A percentile compares a stretch with the other conserved stretches of the same genome.
Conservation (phyloP, 495 filamentous ascomycete species). For the Tuber aestivum region DNA sequence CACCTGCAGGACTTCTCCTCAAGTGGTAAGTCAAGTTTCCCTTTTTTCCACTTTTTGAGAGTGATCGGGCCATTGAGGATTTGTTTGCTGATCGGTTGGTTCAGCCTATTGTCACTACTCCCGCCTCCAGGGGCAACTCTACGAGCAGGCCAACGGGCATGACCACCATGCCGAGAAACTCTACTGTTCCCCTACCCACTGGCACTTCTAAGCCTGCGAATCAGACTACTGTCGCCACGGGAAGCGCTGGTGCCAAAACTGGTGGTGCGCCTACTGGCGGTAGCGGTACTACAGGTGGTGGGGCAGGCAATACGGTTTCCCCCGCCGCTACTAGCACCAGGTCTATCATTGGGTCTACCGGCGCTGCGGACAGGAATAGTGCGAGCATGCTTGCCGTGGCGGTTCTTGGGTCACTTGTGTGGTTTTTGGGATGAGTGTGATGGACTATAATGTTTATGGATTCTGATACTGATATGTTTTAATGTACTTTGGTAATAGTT, state of each 20-base stretch:
- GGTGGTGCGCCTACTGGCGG: background rate
- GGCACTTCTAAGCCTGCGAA: background rate
- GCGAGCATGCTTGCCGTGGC: background rate
- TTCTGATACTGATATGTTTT: background rate
- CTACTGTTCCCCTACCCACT: background rate
- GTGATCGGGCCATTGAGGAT: background rate
- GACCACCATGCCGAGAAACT: background rate
- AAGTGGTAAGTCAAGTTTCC: background rate
- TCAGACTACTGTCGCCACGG: background rate
- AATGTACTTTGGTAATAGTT: slow-evolving; percentile 2
- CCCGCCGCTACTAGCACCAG: background rate
- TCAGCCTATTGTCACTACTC: background rate
- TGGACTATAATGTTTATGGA: background rate
- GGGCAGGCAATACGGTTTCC: background rate
- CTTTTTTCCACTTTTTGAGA: background rate
- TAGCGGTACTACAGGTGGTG: background rate
- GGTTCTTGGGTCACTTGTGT: background rate
- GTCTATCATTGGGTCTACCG: background rate
- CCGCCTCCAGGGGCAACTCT: background rate
- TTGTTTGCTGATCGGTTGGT: background rate
- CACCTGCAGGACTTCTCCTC: too few species aligned
- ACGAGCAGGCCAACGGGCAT: background rate
- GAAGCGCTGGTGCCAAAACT: background rate
- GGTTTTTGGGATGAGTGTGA: background rate
- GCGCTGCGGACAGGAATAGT: background rate